Base-by-base conservation (phyloP, 768 basidiomycete species). In the Termitomyces sp. region DNA sequence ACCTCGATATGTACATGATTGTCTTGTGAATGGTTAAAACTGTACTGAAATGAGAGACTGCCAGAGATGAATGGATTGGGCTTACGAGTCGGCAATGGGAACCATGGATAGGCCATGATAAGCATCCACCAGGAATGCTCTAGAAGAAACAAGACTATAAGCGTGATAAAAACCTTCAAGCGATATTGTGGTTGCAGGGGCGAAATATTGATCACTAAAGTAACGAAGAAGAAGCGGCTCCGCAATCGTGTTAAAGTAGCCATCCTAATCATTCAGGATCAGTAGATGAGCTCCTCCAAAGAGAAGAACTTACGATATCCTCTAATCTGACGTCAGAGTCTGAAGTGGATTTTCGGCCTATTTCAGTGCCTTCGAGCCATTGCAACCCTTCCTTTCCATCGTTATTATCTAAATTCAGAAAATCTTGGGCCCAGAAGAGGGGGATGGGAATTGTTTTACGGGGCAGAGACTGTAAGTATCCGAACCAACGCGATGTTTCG, bases 71-170 rank as follows among this genome's bases (percentile, higher is more conserved):
- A 55, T 20, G 36, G 22, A 13, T 32, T 27, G 20, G 12, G 80
- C 86, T 70, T 67, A 91, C 89, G 81, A 81, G 73, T 95, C 93
- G 33, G 91, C 91, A 61, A 93, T 81, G 4, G 93, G 92, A 20
- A 93, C 89, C 81, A 96, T 88, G 1, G 88, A 81, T 18, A 95
- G 74, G 6, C 85, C 84, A 68, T 93, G 91, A 67, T 84, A 94
- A 7, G 82, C 79, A 70, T 95, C 93, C 59, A 93, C 83, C 58
- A 91, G 75, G 72, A 95, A 95, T 3, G 91, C 88, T 39, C 93
- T 80, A 4, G 91, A 89, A 3, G 87, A 89, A 51, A 95, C 89
- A 34, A 94, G 79, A 2, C 76, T 74, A 66, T 76, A 82, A 10
- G 87, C 83, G 51, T 78, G 74, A 52, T 76, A 70, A 67, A 87